A percentile compares a stretch with the other conserved stretches of the same genome.
Conservation (phyloP, 805 yeast genomes). For the Candida gorgasii region DNA sequence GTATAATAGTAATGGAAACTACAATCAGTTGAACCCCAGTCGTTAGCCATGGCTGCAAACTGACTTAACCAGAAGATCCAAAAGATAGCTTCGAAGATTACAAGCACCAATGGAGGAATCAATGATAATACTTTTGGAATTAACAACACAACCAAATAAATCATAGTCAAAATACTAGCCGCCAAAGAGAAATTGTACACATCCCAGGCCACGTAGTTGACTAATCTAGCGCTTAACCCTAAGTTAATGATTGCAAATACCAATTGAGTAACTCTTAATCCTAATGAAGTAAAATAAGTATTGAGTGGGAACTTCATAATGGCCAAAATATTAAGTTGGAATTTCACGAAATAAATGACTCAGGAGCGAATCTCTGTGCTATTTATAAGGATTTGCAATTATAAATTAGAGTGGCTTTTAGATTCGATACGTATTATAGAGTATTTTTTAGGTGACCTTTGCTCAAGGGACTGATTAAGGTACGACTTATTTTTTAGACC, state of each 20-base stretch:
- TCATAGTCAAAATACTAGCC: conserved; percentile 12
- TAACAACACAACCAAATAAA: conserved; percentile 12
- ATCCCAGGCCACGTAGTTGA: conserved; percentile 7
- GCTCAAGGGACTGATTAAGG: too few species aligned
- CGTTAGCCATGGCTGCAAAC: conserved; percentile 23
- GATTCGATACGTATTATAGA: too few species aligned
- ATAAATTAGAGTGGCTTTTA: not conserved
- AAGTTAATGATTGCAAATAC: conserved; percentile 18
- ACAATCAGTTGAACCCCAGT: conserved; percentile 18
- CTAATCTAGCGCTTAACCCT: conserved; percentile 18
- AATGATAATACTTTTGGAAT: conserved; percentile 12
- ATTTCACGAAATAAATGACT: not conserved
- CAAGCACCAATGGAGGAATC: conserved; percentile 15
- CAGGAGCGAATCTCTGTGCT: not conserved
- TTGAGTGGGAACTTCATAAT: conserved; percentile 6
- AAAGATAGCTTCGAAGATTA: conserved; percentile 19
- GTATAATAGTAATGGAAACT: conserved; percentile 1
- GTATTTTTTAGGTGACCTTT: too few species aligned
- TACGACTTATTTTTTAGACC: too few species aligned
- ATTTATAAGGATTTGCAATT: not conserved
- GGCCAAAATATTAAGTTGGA: not conserved
- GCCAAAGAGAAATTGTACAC: conserved; percentile 17
- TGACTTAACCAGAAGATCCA: conserved; percentile 24
- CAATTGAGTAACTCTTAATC: conserved; percentile 18
- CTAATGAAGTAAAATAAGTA: conserved; percentile 6